Evolutionary conservation across 148 eudicot genomes (phyloP).

Genomic region (Nepenthes gracilis): DNA sequence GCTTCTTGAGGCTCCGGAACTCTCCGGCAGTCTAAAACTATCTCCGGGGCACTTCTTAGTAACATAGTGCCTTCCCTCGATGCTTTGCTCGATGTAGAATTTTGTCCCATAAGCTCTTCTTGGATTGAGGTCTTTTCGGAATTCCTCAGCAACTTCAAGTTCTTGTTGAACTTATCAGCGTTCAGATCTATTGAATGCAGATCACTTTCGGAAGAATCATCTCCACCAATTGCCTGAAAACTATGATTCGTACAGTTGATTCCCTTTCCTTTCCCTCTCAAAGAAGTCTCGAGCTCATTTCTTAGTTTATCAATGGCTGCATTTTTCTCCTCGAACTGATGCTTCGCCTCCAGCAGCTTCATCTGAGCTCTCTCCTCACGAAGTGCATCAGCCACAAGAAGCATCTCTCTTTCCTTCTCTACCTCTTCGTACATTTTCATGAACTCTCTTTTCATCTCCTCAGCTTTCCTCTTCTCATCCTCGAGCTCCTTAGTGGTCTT

Average conservation of each 20-base stretch:
- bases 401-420: conserved; percentile 48
- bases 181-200: conserved; percentile 58
- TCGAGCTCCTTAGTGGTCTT: conserved; percentile 66
- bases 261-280: too few relatives aligned
- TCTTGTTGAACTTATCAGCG: conserved; percentile 26
- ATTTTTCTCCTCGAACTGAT: conserved; percentile 60
- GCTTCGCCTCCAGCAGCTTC: conserved; percentile 8
- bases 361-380: conserved; percentile 24
- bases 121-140: conserved; percentile 18
- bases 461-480: conserved; percentile 18
- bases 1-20: too few relatives aligned
- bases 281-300: conserved; percentile 43
- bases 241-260: too few relatives aligned
- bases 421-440: conserved; percentile 34
- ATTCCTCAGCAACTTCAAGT: conserved; percentile 21
- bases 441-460: conserved; percentile 39
- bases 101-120: conserved; percentile 28
- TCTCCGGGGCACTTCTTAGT: conserved; percentile 47
- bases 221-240: conserved; percentile 13
- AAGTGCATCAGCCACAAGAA: conserved; percentile 41
- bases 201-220: conserved; percentile 52
- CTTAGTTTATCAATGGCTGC: conserved; percentile 42
- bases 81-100: conserved; percentile 25
- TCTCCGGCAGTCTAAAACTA: conserved; percentile 7
- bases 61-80: conserved; percentile 48